A percentile compares a stretch with the other conserved stretches of the same genome.
These are phyloP conservation scores for Sordariomycetes sp. DNA, from an alignment of 2,329 filamentous ascomycete genomes.

Conservation along the genomic window DNA sequence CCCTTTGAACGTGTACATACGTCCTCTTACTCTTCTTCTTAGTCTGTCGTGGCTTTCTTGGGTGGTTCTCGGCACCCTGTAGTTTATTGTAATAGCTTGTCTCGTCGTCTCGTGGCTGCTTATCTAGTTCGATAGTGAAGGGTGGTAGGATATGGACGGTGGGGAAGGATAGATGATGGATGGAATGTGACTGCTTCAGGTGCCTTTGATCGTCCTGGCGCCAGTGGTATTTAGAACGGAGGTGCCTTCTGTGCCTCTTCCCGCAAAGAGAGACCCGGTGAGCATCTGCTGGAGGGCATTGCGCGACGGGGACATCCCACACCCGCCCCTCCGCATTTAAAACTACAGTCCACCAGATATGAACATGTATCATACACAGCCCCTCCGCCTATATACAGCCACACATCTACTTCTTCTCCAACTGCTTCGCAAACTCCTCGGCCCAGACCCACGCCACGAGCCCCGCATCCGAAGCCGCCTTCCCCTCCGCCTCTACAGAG, in stretches of 20 bases:
- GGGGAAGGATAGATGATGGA: background rate
- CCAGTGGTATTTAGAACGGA: background rate
- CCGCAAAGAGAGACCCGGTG: no score
- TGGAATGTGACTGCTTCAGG: background rate
- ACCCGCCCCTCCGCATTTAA: no score
- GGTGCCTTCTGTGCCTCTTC: no score
- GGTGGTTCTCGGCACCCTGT: background rate
- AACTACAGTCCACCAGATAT: background rate
- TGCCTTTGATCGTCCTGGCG: background rate
- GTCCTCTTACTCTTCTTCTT: background rate
- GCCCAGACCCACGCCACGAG: constrained; percentile 1
- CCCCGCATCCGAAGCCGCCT: background rate
- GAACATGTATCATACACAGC: background rate
- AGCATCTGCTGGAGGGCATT: no score
- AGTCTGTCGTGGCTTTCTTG: background rate
- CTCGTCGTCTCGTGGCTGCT: no score
- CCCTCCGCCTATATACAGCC: background rate
- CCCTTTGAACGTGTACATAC: background rate
- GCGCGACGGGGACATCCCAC: no score
- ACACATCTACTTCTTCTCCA: constrained; percentile 28
- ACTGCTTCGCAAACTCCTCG: constrained; percentile 28
- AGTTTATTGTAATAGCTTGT: background rate
- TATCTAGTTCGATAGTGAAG: background rate
- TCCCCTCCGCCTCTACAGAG: constrained; percentile 47
- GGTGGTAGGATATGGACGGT: background rate